These are phyloP conservation scores for Talaromyces sp. DNA, from an alignment of 2,329 filamentous ascomycete genomes.

Conservation along the genomic window DNA sequence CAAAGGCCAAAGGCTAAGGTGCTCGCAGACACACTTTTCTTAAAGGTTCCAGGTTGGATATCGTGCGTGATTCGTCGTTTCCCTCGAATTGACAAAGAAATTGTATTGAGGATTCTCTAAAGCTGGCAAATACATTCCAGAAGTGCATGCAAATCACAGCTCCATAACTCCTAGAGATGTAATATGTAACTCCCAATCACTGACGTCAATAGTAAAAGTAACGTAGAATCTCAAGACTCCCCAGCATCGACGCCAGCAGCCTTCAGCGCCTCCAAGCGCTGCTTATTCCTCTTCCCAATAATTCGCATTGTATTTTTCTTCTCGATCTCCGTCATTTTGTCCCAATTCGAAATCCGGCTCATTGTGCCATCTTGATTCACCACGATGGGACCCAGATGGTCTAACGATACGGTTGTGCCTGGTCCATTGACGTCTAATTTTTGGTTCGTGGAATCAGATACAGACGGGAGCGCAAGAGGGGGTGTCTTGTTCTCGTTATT, in stretches of 20 bases:
- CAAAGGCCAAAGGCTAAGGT: not conserved
- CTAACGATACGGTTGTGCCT: slow-evolving; percentile 53
- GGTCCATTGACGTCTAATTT: slow-evolving; percentile 62
- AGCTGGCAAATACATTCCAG: not conserved
- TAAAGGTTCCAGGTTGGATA: not conserved
- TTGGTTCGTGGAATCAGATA: not conserved
- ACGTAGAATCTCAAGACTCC: not conserved
- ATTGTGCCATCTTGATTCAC: slow-evolving; percentile 69
- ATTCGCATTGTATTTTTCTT: slow-evolving; percentile 63
- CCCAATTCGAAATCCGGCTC: slow-evolving; percentile 70
- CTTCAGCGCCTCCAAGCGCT: slow-evolving; percentile 56
- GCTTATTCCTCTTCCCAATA: slow-evolving; percentile 65
- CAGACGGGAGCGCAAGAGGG: slow-evolving; percentile 15
- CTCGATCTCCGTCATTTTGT: slow-evolving; percentile 66
- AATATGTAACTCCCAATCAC: not conserved
- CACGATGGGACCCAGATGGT: slow-evolving; percentile 68
- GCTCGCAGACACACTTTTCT: not conserved
- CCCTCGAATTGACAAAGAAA: not conserved
- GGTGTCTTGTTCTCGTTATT: not conserved
- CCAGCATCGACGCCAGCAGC: slow-evolving; percentile 26
- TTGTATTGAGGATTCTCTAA: not conserved
- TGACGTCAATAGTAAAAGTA: not conserved
- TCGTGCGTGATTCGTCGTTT: not conserved
- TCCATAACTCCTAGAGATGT: not conserved
- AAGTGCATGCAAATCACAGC: not conserved